Conservation (phyloP, 257 asterid genomes). For the Capsicum baccatum region DNA sequence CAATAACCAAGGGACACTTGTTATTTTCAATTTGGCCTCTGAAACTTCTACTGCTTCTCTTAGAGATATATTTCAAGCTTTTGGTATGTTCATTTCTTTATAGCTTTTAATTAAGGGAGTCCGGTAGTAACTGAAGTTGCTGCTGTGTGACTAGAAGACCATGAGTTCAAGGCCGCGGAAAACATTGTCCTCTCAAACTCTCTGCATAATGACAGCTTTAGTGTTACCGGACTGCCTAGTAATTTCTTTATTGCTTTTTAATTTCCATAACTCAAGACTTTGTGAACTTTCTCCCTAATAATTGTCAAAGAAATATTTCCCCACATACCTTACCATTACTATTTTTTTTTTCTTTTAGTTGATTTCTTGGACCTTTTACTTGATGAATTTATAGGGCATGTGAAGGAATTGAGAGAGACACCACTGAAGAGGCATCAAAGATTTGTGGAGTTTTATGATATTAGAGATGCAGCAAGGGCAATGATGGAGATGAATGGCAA, state of each 20-base stretch:
- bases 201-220: too few species aligned
- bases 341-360: neutral
- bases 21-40: constrained; percentile 69
- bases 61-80: constrained; percentile 54
- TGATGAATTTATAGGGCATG: constrained; percentile 54
- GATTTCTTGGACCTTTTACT: neutral
- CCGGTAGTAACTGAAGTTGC: too few species aligned
- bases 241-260: neutral
- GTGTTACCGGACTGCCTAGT: too few species aligned
- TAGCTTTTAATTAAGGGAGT: too few species aligned
- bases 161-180: too few species aligned
- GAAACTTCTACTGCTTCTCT: constrained; percentile 51
- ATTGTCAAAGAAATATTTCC: too few species aligned
- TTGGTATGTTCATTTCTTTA: constrained; percentile 51
- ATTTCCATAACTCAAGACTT: too few species aligned
- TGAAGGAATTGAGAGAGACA: constrained; percentile 91
- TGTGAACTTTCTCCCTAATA: neutral
- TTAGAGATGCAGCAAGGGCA: constrained; percentile 76
- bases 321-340: neutral
- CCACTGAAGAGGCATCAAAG: constrained; percentile 69
- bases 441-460: constrained; percentile 87
- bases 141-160: too few species aligned
- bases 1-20: constrained; percentile 87
- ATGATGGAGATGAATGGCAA: constrained; percentile 59
- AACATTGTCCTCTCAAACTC: too few species aligned